Conservation (phyloP, 257 asterid genomes). For the Solanum habrochaites region DNA sequence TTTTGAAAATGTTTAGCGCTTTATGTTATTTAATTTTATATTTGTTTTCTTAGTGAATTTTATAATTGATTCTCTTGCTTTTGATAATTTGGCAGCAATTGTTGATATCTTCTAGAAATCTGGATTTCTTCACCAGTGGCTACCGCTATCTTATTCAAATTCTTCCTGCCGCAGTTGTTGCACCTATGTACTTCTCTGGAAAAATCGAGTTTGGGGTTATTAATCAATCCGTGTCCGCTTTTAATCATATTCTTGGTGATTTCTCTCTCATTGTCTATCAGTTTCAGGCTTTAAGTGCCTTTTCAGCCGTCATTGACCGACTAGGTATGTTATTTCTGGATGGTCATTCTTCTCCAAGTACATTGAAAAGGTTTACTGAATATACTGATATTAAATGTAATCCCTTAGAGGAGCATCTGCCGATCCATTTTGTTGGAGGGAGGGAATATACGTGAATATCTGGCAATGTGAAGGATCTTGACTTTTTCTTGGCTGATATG, state of each 20-base stretch:
- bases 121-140: constrained; percentile 93
- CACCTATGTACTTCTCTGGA: constrained; percentile 94
- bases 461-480: background rate
- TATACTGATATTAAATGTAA: background rate
- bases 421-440: background rate
- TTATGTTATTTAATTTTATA: background rate
- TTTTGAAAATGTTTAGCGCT: background rate
- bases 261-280: constrained; percentile 74
- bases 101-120: constrained; percentile 82
- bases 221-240: constrained; percentile 83
- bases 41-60: background rate
- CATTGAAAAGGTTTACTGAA: background rate
- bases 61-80: background rate
- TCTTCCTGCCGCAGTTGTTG: constrained; percentile 97
- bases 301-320: constrained; percentile 86
- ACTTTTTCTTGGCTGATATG: background rate
- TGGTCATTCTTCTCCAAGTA: background rate
- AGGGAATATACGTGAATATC: background rate
- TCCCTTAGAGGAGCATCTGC: background rate
- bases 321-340: constrained; percentile 35
- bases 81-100: constrained; percentile 53
- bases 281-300: constrained; percentile 91
- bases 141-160: constrained; percentile 84
- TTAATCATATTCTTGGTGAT: constrained; percentile 90
- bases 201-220: constrained; percentile 95